Base-by-base conservation (phyloP, 331 rosid genomes). In the Malus hybrid region DNA sequence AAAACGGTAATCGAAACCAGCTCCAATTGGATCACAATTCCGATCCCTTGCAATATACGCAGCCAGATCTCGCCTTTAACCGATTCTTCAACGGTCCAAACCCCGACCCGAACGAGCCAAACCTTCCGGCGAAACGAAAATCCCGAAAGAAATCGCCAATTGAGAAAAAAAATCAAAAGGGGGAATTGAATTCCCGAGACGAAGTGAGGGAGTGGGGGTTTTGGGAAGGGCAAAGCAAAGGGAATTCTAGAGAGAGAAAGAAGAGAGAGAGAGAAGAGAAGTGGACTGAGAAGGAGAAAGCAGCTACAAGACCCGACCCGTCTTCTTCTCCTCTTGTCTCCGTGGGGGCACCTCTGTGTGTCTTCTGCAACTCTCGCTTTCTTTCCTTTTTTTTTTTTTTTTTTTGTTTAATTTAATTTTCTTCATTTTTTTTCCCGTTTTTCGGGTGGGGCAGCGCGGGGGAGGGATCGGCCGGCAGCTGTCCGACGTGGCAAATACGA, bases 231-330 rank as follows among this genome's bases (percentile, higher is more conserved):
- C n/a, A 70, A 10, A 59, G 64, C 64, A 62, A 80, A 10, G 46
- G 13, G 46, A 39, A 50, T 46, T 19, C 4, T 34, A 59, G 64
- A 63, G 31, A 63, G 36, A 39, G 59, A 75, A 22, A 56, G 20
- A 33, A 27, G 61, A 76, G 57, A 66, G 68, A 80, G 50, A 64
- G 66, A 70, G 42, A 60, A 54, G 86, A 85, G 88, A 59, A 83
- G 93, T 87, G 86, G 88, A 90, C 85, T 87, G 86, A 77, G 77
- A 91, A 80, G 77, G 76, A 73, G 81, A 78, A 75, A 88, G 70
- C 80, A 88, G 70, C 80, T 69, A 65, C 24, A 46, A 54, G 88
- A 85, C 77, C 80, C 55, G 42, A 83, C 77, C 78, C 48, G 39
- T 79, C 86, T 82, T 44, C 70, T 60, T 80, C 28, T 66, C 46